Percentiles rank a stretch among this genome's conserved stretches.
Evolutionary conservation across 306 rosid genomes (phyloP).

Genomic region (Inga leiocalycina): DNA sequence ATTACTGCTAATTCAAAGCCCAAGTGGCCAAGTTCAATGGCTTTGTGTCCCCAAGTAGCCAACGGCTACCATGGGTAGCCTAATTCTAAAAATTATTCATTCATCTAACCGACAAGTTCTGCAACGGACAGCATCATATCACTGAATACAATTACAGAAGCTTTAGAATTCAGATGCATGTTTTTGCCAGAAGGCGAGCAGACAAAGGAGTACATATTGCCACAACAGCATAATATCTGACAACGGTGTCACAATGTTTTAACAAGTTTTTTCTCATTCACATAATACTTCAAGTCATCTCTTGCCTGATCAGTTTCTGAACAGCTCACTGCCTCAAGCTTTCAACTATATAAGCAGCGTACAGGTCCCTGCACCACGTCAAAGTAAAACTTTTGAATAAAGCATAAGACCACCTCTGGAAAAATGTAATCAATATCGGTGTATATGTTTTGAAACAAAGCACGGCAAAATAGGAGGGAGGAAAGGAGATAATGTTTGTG

Average conservation of each 20-base stretch:
- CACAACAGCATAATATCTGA: slow-evolving; percentile 9
- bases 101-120: no score
- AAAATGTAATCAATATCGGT: slow-evolving; percentile 6
- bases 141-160: background rate
- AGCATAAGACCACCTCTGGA: background rate
- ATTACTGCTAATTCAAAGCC: slow-evolving; percentile 4
- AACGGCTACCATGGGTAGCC: background rate
- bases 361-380: slow-evolving; percentile 76
- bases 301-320: slow-evolving; percentile 25
- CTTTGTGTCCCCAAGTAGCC: background rate
- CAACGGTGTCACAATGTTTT: slow-evolving; percentile 33
- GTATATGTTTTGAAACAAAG: slow-evolving; percentile 7
- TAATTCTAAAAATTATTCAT: background rate
- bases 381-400: background rate
- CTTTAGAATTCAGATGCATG: background rate
- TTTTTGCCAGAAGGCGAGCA: slow-evolving; percentile 16
- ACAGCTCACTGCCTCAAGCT: slow-evolving; percentile 84
- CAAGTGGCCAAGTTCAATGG: background rate
- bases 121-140: background rate
- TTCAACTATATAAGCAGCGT: slow-evolving; percentile 89
- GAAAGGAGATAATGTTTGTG: background rate
- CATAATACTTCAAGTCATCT: slow-evolving; percentile 7
- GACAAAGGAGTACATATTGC: slow-evolving; percentile 21
- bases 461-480: background rate
- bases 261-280: slow-evolving; percentile 31